Evolutionary conservation across 192 early-diverging fungal species (phyloP).

Genomic region (Geosiphon pyriformis): DNA sequence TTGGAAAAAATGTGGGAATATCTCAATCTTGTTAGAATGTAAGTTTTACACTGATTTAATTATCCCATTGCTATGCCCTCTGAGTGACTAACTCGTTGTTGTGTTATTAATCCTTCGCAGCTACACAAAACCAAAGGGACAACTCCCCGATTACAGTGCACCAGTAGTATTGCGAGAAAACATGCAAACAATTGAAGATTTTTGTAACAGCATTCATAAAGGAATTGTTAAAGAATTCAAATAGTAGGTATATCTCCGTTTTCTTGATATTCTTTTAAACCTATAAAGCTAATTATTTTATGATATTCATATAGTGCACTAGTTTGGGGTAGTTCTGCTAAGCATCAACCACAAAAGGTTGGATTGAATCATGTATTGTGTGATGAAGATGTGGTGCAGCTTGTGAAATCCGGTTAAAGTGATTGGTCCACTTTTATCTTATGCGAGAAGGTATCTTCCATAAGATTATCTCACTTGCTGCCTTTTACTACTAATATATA

Average conservation of each 20-base stretch:
- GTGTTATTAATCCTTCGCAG: constrained; percentile 22
- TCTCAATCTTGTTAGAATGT: constrained; percentile 77
- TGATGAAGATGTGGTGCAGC: constrained; percentile 97
- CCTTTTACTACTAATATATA: no score
- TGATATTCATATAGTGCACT: constrained; percentile 50
- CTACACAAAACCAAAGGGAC: constrained; percentile 89
- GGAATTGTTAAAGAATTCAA: constrained; percentile 88
- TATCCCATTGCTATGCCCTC: not conserved
- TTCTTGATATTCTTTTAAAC: not conserved
- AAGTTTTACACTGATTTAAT: constrained; percentile 23
- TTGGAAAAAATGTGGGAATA: constrained; percentile 73
- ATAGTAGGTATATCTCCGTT: constrained; percentile 43
- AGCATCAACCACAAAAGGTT: constrained; percentile 98
- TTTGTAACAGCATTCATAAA: constrained; percentile 96
- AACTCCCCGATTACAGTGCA: constrained; percentile 88
- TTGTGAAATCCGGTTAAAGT: constrained; percentile 58
- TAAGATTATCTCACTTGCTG: no score
- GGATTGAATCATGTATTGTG: constrained; percentile 84
- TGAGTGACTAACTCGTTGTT: not conserved
- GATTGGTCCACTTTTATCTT: no score
- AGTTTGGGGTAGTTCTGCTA: constrained; percentile 94
- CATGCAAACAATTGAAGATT: constrained; percentile 71
- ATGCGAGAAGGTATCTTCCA: no score
- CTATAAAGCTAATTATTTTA: not conserved
- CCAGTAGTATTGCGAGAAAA: constrained; percentile 85